These are phyloP conservation scores for Angomonas deanei DNA, from an alignment of 208 protist genomes.

Conservation along the genomic window DNA sequence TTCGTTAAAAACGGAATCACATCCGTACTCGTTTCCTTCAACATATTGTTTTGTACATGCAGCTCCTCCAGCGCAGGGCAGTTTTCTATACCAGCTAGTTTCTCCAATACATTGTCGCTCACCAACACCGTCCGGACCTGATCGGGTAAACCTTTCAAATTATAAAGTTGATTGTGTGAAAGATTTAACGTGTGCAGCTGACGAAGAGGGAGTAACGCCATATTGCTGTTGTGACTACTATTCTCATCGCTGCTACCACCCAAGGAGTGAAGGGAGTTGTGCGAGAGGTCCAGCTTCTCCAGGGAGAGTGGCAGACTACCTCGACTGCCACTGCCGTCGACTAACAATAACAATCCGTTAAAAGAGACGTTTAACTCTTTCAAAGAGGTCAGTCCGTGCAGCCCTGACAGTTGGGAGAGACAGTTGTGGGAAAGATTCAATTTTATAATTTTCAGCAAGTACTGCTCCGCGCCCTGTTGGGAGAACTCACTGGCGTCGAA, in stretches of 20 bases:
- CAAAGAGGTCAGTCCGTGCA: constrained; percentile 56
- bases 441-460: constrained; percentile 25
- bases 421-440: constrained; percentile 72
- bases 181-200: constrained; percentile 48
- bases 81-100: constrained; percentile 48
- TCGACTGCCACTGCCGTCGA: constrained; percentile 25
- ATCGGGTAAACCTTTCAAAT: constrained; percentile 45
- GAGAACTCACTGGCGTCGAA: constrained; percentile 64
- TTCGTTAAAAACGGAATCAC: constrained; percentile 20
- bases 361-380: constrained; percentile 57
- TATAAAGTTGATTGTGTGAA: constrained; percentile 62
- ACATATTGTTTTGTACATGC: constrained; percentile 47
- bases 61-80: constrained; percentile 43
- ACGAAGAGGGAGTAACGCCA: constrained; percentile 36
- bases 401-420: constrained; percentile 38
- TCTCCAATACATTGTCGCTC: constrained; percentile 45
- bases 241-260: constrained; percentile 18
- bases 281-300: constrained; percentile 49
- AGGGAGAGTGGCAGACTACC: constrained; percentile 48
- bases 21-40: constrained; percentile 34
- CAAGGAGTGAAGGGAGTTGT: constrained; percentile 53
- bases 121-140: constrained; percentile 29
- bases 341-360: constrained; percentile 71
- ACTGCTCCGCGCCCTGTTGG: constrained; percentile 17
- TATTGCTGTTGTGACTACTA: constrained; percentile 7